Evolutionary conservation across 2,329 filamentous ascomycete species (phyloP).

Genomic region (Xylaria sp.): DNA sequence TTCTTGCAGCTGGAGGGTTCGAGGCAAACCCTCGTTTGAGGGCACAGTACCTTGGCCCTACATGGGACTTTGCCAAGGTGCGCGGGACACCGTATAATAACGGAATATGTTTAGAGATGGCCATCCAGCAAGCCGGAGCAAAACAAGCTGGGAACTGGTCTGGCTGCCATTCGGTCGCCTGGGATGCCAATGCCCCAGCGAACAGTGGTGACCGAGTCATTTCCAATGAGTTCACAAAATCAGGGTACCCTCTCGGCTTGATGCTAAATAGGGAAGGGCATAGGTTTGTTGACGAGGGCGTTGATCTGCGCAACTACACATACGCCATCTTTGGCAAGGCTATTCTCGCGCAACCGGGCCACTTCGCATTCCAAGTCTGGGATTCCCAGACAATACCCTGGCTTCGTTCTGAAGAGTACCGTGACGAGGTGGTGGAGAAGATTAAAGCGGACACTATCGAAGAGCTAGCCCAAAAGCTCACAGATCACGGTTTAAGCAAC

Average conservation of each 20-base stretch:
- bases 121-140: background rate
- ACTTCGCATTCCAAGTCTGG: background rate
- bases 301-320: background rate
- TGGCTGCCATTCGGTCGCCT: background rate
- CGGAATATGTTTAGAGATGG: background rate
- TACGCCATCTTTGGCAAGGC: background rate
- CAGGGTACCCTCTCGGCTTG: background rate
- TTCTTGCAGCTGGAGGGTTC: background rate
- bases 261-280: background rate
- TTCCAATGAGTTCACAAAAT: background rate
- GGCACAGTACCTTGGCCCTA: background rate
- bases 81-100: background rate
- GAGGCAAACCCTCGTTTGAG: background rate
- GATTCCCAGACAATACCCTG: background rate
- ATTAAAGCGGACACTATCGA: background rate
- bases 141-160: background rate
- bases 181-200: background rate
- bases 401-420: background rate
- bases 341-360: background rate
- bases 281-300: background rate
- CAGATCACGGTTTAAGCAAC: background rate
- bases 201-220: background rate
- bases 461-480: background rate
- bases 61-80: background rate
- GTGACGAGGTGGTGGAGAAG: background rate